These are phyloP conservation scores for Adansonia madagascariensis DNA, from an alignment of 441 rosid species.

Conservation along the genomic window DNA sequence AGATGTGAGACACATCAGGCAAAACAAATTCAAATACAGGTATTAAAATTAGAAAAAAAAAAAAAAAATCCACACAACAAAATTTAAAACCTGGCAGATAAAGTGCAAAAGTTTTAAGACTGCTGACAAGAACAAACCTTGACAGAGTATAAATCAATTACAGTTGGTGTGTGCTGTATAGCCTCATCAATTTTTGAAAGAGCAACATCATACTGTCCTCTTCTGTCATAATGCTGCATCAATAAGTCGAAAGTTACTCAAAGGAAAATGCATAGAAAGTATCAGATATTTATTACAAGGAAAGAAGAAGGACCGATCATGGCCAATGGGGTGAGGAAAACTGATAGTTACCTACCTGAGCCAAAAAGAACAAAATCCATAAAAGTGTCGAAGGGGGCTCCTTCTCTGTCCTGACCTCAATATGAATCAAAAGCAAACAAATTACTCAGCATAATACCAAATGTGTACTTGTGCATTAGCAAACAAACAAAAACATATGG, in stretches of 20 bases:
- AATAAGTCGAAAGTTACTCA: conserved; percentile 25
- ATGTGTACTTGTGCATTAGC: background rate
- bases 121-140: conserved; percentile 62
- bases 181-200: conserved; percentile 91
- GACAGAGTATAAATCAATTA: conserved; percentile 90
- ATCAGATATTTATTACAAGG: conserved; percentile 9
- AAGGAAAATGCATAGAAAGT: background rate
- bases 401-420: conserved; percentile 71
- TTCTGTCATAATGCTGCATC: conserved; percentile 96
- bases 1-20: background rate
- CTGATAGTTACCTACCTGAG: conserved; percentile 68
- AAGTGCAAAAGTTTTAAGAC: conserved; percentile 1
- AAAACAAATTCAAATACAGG: background rate
- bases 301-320: background rate
- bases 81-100: background rate
- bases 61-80: background rate
- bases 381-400: conserved; percentile 95
- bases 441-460: conserved; percentile 1
- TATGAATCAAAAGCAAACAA: conserved; percentile 22
- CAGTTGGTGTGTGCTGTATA: conserved; percentile 95
- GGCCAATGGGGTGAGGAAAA: background rate
- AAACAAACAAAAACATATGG: background rate
- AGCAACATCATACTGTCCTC: conserved; percentile 81
- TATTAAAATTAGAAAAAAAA: background rate
- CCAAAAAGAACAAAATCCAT: conserved; percentile 95